Evolutionary conservation across 768 basidiomycete genomes (phyloP).

Genomic region (Ramaria sp.): DNA sequence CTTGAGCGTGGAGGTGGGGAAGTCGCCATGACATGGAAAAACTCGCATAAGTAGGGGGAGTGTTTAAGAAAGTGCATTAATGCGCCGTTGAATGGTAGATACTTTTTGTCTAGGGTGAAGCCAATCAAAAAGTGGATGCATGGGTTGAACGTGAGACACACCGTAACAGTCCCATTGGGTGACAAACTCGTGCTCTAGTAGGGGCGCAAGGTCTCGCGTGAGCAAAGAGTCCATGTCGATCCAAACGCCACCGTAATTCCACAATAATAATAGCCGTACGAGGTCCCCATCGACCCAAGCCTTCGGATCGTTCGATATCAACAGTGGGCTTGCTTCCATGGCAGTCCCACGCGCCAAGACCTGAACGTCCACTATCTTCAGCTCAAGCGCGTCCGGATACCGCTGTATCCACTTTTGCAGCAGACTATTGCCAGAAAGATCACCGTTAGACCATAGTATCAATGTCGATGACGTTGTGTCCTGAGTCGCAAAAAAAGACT

Average conservation of each 20-base stretch:
- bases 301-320: conserved; percentile 57
- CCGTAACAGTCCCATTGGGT: conserved; percentile 99
- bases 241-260: conserved; percentile 91
- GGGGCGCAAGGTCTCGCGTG: conserved; percentile 75
- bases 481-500: conserved; percentile 92
- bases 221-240: conserved; percentile 95
- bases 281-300: conserved; percentile 96
- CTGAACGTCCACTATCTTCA: conserved; percentile 59
- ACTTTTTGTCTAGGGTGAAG: conserved; percentile 47
- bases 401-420: conserved; percentile 46
- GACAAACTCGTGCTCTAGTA: conserved; percentile 91
- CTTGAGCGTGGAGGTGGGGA: conserved; percentile 61
- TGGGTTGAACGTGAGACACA: conserved; percentile 24
- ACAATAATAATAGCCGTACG: conserved; percentile 76
- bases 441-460: conserved; percentile 89
- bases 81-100: conserved; percentile 81
- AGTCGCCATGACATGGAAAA: conserved; percentile 81
- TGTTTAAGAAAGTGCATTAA: conserved; percentile 85
- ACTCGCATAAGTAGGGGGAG: conserved; percentile 95
- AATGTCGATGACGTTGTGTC: conserved; percentile 50
- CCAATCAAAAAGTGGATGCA: background rate
- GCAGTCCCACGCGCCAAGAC: conserved; percentile 65
- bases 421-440: conserved; percentile 45
- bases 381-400: conserved; percentile 63
- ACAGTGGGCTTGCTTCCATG: conserved; percentile 52